Evolutionary conservation across 192 early-diverging fungal genomes (phyloP), one percentile per base, ranked within the genome.

Genomic region (Backusella westeae): DNA sequence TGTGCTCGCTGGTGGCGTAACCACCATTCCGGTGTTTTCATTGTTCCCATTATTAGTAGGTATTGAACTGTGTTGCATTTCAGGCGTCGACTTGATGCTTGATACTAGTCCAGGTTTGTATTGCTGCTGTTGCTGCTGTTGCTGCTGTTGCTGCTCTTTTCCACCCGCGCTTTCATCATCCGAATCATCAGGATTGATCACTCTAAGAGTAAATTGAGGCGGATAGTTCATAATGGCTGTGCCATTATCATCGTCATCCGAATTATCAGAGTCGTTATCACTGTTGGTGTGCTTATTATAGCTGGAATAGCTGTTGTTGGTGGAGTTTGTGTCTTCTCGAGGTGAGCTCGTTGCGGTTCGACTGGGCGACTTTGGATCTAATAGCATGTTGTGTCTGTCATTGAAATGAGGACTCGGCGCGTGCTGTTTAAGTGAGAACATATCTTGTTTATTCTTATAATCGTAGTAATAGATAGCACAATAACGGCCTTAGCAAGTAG

Each of bases 181-280:
- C 3, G 46, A 49, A n/a, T 17, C 23, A 49, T 71, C 70, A 15
- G 70, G 70, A 15, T 71, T 71, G 7, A 71, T 49, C 9, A 71
- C 70, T 71, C 70, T 36, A 19, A 71, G 44, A 46, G 26, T 49
- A 34, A 71, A 71, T 46, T 14, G 56, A 29, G 21, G 56, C 14
- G 56, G 56, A 63, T 63, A 63, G 4, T 63, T 29, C 26, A 26
- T 12, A 12, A 63, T 63, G 6, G 56, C 56, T 29, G 56, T 29
- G 12, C 26, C 26, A 2, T 59, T 59, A 63, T 63, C 56, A 12
- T 29, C 26, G n/a, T 63, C 23, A 23, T 63, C 23, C 6, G 56
- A 56, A n/a, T 63, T 3, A 5, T 63, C 56, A 29, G 56, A 63
- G 23, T 29, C 8, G 26, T 63, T 63, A 29, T 63, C 56, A 23